Base-by-base conservation (phyloP, 2,329 filamentous ascomycete genomes). In the Dendrostoma leiphaemia region DNA sequence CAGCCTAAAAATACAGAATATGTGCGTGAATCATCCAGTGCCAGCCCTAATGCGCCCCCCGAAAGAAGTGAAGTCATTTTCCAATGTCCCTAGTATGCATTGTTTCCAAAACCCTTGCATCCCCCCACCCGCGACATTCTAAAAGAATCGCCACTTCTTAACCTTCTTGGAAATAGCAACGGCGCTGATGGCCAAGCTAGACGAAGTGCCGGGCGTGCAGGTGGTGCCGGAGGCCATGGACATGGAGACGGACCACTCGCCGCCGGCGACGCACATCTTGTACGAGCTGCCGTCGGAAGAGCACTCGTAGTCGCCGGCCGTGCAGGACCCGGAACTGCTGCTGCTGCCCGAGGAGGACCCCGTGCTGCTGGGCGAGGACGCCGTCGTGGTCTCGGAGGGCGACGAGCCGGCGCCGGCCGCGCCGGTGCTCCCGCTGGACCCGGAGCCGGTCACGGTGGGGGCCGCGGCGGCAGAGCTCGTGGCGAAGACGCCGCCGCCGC, bases 151-250 rank as follows among this genome's bases (percentile, higher is more conserved):
- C 28, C 38, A 44, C 38, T 52, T 50, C 44, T 46, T n/a, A n/a
- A n/a, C n/a, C n/a, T n/a, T 54, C 35, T 49, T 48, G 17, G 43
- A 40, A 28, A 44, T 21, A 19, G 52, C n/a, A n/a, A n/a, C n/a
- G n/a, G n/a, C 52, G 15, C 49, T 47, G 29, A 62, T 61, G 1
- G 61, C 55, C 26, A 68, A 63, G 51, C 57, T 66, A 24, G 44
- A 53, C n/a, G 59, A 60, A 38, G 56, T 54, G 7, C 61, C 62
- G 0, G 62, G 61, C 26, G 64, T 66, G 1, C 69, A 67, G 1
- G 65, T 63, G 1, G 56, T 58, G 19, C 56, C 56, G 12, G 52
- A 19, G 8, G 56, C 63, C 61, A 81, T 79, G 54, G 77, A 35
- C 56, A 58, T 58, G 31, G 52, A 24, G 53, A 43, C 52, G 12